Evolutionary conservation across 768 basidiomycete species (phyloP).

Genomic region (Suillus placidus): DNA sequence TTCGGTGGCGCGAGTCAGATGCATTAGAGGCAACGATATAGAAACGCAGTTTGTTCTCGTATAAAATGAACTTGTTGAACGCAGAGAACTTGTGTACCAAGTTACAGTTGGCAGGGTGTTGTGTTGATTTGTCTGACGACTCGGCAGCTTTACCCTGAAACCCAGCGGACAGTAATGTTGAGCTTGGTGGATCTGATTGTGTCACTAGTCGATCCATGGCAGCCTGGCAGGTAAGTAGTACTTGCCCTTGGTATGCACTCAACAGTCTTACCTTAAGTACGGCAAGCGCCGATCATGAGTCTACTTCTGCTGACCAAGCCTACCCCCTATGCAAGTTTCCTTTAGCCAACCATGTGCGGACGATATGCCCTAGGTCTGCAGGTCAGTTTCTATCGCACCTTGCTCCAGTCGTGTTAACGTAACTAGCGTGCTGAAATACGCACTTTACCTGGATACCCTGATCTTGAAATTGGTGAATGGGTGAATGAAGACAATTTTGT

Average conservation of each 20-base stretch:
- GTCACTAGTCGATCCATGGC: neutral
- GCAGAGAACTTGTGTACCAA: constrained; percentile 12
- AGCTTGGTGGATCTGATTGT: neutral
- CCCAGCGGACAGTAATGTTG: neutral
- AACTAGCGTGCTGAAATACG: constrained; percentile 30
- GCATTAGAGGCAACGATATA: constrained; percentile 92
- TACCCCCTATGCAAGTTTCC: neutral
- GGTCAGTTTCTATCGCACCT: constrained; percentile 32
- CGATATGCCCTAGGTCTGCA: constrained; percentile 58
- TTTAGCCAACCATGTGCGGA: constrained; percentile 55
- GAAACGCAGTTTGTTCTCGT: constrained; percentile 90
- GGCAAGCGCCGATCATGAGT: neutral
- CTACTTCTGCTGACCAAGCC: neutral
- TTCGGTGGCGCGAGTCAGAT: constrained; percentile 83
- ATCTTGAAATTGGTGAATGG: constrained; percentile 58
- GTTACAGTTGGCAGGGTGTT: neutral
- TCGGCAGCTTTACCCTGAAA: neutral
- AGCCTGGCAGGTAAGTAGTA: neutral
- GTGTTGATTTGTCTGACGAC: neutral
- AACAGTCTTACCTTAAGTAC: neutral
- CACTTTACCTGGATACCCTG: constrained; percentile 43
- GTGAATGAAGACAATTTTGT: constrained; percentile 58
- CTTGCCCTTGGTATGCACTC: too few species aligned
- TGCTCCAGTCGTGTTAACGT: neutral
- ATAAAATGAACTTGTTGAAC: constrained; percentile 86